Conservation (phyloP, 2,329 filamentous ascomycete genomes). For the Achaetomium macrosporum region DNA sequence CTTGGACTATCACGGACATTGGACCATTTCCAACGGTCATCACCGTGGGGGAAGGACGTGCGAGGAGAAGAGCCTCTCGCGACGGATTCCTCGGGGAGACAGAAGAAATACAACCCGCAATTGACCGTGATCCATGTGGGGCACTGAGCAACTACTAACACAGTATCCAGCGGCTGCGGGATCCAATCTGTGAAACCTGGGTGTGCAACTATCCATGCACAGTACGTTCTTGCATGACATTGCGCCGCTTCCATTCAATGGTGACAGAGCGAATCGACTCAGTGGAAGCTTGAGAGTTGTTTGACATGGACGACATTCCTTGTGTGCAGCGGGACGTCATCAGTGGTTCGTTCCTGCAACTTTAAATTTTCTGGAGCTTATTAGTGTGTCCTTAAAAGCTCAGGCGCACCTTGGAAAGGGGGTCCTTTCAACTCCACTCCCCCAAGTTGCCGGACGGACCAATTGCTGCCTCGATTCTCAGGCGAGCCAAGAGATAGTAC, state of each 20-base stretch:
- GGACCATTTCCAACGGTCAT: constrained; percentile 19
- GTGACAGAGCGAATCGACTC: too few relatives aligned
- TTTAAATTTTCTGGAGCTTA: too few relatives aligned
- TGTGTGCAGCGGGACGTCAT: too few relatives aligned
- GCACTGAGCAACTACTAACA: constrained; percentile 2
- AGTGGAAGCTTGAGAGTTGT: too few relatives aligned
- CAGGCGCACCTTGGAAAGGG: too few relatives aligned
- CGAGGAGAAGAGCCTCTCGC: not conserved
- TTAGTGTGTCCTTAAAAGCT: too few relatives aligned
- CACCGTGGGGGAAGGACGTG: not conserved
- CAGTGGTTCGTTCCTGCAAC: too few relatives aligned
- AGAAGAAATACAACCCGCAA: constrained; percentile 2
- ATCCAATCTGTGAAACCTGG: not conserved
- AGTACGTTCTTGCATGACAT: too few relatives aligned
- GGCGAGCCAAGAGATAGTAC: not conserved
- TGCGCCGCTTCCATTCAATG: too few relatives aligned
- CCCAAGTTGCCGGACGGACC: not conserved
- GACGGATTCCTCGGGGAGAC: constrained; percentile 10
- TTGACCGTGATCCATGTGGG: constrained; percentile 15
- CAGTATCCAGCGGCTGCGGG: not conserved
- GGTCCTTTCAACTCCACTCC: not conserved
- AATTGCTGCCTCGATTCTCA: constrained; percentile 11
- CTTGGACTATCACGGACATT: constrained; percentile 29
- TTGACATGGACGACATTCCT: too few relatives aligned
- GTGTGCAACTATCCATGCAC: not conserved